Conservation (phyloP, 2,329 filamentous ascomycete species). For the Fusarium staphyleae region DNA sequence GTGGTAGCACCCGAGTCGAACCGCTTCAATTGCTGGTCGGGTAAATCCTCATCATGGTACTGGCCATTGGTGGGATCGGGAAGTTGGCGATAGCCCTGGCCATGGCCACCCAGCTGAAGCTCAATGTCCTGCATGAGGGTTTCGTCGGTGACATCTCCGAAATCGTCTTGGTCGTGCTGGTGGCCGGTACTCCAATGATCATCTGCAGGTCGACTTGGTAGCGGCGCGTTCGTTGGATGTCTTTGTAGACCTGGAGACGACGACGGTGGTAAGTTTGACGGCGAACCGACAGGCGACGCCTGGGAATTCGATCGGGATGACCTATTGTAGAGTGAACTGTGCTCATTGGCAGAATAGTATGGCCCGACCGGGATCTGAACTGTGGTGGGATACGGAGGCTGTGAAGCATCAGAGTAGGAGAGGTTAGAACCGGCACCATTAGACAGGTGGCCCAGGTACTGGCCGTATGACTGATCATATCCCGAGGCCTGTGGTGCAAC, state of each 20-base stretch:
- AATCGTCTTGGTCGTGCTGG: conserved; percentile 44
- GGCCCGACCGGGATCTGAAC: conserved; percentile 62
- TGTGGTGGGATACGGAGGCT: conserved; percentile 60
- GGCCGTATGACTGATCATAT: conserved; percentile 50
- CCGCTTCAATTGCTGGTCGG: conserved; percentile 52
- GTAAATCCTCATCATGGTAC: conserved; percentile 54
- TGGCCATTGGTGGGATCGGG: conserved; percentile 54
- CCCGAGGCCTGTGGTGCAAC: conserved; percentile 41
- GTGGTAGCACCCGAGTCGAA: conserved; percentile 61
- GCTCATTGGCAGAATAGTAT: conserved; percentile 56
- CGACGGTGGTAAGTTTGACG: conserved; percentile 50
- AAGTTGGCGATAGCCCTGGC: conserved; percentile 47
- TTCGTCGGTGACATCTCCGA: conserved; percentile 53
- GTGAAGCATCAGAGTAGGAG: conserved; percentile 47
- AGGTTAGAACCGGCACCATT: conserved; percentile 51
- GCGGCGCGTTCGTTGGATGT: conserved; percentile 66
- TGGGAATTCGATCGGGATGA: conserved; percentile 59
- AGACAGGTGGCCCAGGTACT: conserved; percentile 48
- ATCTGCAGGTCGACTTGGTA: conserved; percentile 61
- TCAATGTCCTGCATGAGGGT: conserved; percentile 66
- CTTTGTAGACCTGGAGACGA: conserved; percentile 57
- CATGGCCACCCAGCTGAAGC: conserved; percentile 55
- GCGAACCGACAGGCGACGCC: conserved; percentile 56
- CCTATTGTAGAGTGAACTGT: conserved; percentile 54
- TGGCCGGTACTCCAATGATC: conserved; percentile 51